Conservation (phyloP, 352 stramenopile genomes). For the Poterioochromonas sp. region DNA sequence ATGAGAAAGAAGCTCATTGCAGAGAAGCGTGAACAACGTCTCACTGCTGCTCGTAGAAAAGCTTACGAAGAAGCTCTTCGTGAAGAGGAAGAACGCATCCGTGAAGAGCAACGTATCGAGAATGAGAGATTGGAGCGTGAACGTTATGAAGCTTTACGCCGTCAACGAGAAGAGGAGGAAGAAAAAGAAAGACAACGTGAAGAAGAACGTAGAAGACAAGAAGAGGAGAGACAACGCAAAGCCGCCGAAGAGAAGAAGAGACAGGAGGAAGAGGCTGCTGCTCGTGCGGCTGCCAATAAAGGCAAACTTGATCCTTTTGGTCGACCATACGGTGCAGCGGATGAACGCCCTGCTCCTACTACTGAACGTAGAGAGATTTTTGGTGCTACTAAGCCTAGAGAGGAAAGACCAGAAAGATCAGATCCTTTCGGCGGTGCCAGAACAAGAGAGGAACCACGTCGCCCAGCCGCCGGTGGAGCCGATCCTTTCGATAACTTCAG, state of each 20-base stretch:
- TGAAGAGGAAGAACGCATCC: neutral
- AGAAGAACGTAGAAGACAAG: neutral
- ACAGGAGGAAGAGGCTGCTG: neutral
- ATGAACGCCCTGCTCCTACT: neutral
- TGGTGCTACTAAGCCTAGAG: neutral
- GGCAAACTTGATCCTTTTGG: neutral
- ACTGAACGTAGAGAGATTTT: neutral
- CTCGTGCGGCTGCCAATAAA: neutral
- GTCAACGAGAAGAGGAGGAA: neutral
- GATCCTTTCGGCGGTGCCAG: neutral
- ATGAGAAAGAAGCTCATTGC: neutral
- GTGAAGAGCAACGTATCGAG: constrained; percentile 1
- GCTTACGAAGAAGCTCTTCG: neutral
- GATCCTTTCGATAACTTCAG: no score
- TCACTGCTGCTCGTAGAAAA: neutral
- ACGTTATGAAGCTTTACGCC: neutral
- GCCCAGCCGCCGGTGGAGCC: no score
- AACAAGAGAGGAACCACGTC: no score
- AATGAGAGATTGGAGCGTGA: neutral
- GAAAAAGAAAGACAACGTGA: neutral
- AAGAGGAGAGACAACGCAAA: neutral
- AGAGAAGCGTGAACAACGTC: neutral
- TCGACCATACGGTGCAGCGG: neutral
- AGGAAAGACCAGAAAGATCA: neutral
- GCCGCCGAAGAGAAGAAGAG: neutral